Base-by-base conservation (phyloP, 176 grass and related monocot species). In the Phoenix roebelenii region DNA sequence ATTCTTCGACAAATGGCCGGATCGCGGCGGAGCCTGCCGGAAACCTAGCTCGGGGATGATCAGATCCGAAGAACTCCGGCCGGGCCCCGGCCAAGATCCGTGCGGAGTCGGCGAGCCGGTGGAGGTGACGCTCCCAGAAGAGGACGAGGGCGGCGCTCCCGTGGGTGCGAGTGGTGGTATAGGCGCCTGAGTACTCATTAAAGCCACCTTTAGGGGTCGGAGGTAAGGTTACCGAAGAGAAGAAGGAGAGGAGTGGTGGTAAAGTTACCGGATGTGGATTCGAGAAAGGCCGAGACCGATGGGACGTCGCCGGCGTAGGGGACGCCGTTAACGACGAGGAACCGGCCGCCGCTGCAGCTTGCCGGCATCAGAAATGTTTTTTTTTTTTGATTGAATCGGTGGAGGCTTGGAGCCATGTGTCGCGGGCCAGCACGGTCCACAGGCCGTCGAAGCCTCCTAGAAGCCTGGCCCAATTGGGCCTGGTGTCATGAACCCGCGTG, bases 81-180 rank as follows among this genome's bases (percentile, higher is more conserved):
- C 24, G 65, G 75, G 58, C 77, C 15, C 54, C 19, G 44, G 75
- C 75, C 26, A 91, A 81, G 51, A 85, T 63, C 22, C 69, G 32
- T 12, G 71, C 51, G 18, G 92, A 97, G 17, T 77, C 61, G 23
- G 75, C 54, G 65, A 97, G 92, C 24, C 84, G 87, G 60, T 29
- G 64, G 52, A 97, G 72, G 72, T 97, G 92, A 30, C 87, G 84
- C 0, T 80, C 74, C 87, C 86, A 96, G 77, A 85, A 96, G 70
- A 76, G 75, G 67, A 95, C 54, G 9, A 51, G 48, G 53, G 72
- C 32, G 18, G 68, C 66, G 16, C 50, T n/a, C n/a, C n/a, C 66
- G 56, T 73, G 23, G 25, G 82, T 85, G 23, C 83, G 80, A 15
- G 87, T 80, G 15, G 87, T 97, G 4, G 92, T 97, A 72, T 88